Evolutionary conservation across 768 basidiomycete genomes (phyloP), one percentile per base, ranked within the genome.

Genomic region (Lactarius quietus): DNA sequence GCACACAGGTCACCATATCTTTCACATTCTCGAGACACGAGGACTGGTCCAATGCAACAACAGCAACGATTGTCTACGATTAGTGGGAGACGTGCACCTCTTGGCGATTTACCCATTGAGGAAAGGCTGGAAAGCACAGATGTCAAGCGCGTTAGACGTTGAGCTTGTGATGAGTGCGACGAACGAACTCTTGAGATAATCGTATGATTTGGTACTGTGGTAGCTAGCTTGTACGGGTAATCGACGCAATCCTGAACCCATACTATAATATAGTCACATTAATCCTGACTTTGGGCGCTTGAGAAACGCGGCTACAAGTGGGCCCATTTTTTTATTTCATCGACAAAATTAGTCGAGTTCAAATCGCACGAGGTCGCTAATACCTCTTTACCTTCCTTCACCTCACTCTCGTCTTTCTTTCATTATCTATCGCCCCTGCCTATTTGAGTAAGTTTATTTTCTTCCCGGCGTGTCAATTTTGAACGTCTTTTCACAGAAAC

Each of bases 61-160:
- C 63, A 63, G 29, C 55, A 59, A 23, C 57, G 52, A 28, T 45
- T 54, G 14, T 6, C 55, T 17, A 36, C 31, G 36, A 45, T 17
- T 62, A 23, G 26, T 33, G 62, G 59, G 23, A 41, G 51, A 43
- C 60, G 63, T 23, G 51, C 62, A 26, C 61, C 63, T 26, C 58
- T 70, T 18, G 35, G 63, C 12, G 58, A 59, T 59, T 45, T 70
- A 38, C 59, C 48, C 9, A 26, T 63, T 7, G 64, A 63, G 6
- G 60, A 56, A n/a, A n/a, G n/a, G n/a, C n/a, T n/a, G n/a, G n/a
- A n/a, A 26, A 48, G 61, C 18, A 48, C 57, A 14, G 69, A 70
- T 35, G 63, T 54, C 20, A 70, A 70, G n/a, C 69, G 69, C 7
- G 28, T 70, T 23, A 64, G 45, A 51, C 67, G 61, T 17, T 70